These are phyloP conservation scores for Rhynchospora tenuis DNA, from an alignment of 176 grass and related monocot genomes.

Conservation along the genomic window DNA sequence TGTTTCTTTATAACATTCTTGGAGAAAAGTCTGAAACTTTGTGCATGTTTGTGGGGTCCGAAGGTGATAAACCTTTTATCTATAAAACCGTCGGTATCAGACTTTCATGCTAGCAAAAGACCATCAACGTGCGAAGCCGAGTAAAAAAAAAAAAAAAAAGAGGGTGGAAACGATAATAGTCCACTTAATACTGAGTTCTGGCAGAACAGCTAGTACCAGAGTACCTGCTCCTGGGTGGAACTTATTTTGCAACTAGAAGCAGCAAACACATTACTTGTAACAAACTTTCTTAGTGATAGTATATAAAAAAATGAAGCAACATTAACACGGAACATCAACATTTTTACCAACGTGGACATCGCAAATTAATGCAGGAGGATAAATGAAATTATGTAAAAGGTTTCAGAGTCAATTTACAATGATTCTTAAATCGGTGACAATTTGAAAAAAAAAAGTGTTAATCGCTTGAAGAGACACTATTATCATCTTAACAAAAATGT, in stretches of 20 bases:
- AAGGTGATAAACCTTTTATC: neutral
- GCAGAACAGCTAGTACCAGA: neutral
- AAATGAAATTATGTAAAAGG: neutral
- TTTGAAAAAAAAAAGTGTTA: neutral
- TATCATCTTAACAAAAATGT: neutral
- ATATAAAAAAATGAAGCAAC: neutral
- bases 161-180: neutral
- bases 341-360: neutral
- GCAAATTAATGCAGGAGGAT: neutral
- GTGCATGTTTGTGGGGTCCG: neutral
- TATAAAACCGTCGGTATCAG: neutral
- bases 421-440: neutral
- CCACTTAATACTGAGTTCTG: neutral
- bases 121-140: neutral
- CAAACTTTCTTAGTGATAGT: neutral
- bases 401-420: neutral
- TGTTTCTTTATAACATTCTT: neutral
- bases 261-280: neutral
- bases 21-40: neutral
- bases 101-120: neutral
- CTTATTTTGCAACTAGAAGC: neutral
- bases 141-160: neutral
- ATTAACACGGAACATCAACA: neutral
- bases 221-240: neutral
- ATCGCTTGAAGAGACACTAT: neutral